These are phyloP conservation scores for Echria macrotheca DNA, from an alignment of 495 filamentous ascomycete species.

Conservation along the genomic window DNA sequence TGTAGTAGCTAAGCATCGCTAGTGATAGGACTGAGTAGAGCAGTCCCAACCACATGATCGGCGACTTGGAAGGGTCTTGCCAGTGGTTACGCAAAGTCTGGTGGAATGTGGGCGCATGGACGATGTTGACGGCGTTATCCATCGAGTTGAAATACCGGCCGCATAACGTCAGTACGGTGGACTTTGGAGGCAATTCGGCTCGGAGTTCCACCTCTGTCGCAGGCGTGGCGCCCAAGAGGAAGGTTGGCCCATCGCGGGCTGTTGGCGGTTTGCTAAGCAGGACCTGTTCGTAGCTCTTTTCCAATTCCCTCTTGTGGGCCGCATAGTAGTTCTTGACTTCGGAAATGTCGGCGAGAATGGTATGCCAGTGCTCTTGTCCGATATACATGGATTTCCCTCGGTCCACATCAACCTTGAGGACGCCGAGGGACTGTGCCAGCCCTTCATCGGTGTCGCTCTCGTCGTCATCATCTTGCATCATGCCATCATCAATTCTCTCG, in stretches of 20 bases:
- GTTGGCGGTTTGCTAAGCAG: slow-evolving; percentile 55
- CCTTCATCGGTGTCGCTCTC: slow-evolving; percentile 81
- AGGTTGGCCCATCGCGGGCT: slow-evolving; percentile 57
- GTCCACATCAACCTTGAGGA: slow-evolving; percentile 80
- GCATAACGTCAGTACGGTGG: slow-evolving; percentile 73
- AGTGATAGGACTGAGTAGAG: slow-evolving; percentile 84
- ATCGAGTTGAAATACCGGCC: slow-evolving; percentile 63
- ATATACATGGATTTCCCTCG: slow-evolving; percentile 77
- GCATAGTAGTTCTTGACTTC: slow-evolving; percentile 90
- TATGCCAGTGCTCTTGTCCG: slow-evolving; percentile 86
- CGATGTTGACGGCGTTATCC: slow-evolving; percentile 58
- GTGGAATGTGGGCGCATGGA: slow-evolving; percentile 84
- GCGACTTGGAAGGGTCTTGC: slow-evolving; percentile 73
- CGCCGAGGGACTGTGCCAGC: slow-evolving; percentile 75
- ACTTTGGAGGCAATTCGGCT: slow-evolving; percentile 70
- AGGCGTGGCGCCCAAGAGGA: slow-evolving; percentile 69
- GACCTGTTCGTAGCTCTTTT: slow-evolving; percentile 56
- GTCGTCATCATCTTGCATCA: slow-evolving; percentile 48
- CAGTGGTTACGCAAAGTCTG: slow-evolving; percentile 83
- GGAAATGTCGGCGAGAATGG: slow-evolving; percentile 80
- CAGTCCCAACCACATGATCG: slow-evolving; percentile 84
- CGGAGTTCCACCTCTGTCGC: slow-evolving; percentile 70
- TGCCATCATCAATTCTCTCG: slow-evolving; percentile 48
- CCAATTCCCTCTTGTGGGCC: slow-evolving; percentile 50
- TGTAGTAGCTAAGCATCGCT: slow-evolving; percentile 85